Base-by-base conservation (phyloP, 768 basidiomycete species). In the Terana coerulea region DNA sequence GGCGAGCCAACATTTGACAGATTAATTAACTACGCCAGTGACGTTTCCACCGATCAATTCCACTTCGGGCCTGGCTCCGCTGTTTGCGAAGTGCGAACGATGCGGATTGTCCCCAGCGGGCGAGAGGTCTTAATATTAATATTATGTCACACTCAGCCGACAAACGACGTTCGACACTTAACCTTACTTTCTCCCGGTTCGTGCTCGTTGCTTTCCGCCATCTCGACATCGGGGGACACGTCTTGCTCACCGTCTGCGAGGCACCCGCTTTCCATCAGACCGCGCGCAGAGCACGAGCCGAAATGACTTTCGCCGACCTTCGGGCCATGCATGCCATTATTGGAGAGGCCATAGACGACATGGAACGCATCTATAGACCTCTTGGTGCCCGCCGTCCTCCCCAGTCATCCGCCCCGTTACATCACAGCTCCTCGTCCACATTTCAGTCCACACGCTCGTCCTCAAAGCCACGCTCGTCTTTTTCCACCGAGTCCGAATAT, bases 281-380 rank as follows among this genome's bases (percentile, higher is more conserved):
- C n/a, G 14, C 9, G 10, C 17, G 8, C 44, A 4, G 15, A 28
- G 30, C 19, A 29, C 8, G 30, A n/a, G n/a, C n/a, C n/a, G n/a
- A n/a, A 11, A 61, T 71, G 80, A 83, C 86, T 47, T 81, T 89
- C 58, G 73, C 81, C 26, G 72, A 75, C 49, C 76, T 89, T 48
- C 78, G 79, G 40, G 77, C 80, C 29, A 77, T 88, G 36, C 80
- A 86, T 55, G 67, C 75, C 55, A 77, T 88, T 61, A 77, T 89
- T 58, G 82, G 80, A 59, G 74, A 83, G 57, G 84, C 86, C 22
- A 68, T 88, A 55, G 76, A 81, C 66, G 83, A 86, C 58, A 83
- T 89, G 14, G 80, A 87, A 64, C 70, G 69, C 45, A 69, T 85
- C 45, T 87, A 64, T 51, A 58, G 53, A 46, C 51, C 55, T 5